Evolutionary conservation across 352 stramenopile species (phyloP).

Genomic region (Phytophthora sp.): DNA sequence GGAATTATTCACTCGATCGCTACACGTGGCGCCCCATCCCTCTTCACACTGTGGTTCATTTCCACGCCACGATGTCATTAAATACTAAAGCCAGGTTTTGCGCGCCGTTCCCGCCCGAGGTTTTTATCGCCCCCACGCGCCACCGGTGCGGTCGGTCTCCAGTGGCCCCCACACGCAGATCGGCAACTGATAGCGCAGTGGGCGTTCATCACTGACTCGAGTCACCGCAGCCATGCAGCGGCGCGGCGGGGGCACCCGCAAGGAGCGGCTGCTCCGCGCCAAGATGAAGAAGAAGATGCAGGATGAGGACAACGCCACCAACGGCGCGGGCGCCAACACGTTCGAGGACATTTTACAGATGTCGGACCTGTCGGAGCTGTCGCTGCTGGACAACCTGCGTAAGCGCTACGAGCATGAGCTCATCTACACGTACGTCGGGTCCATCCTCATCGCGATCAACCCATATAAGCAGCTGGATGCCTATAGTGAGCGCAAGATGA

Average conservation of each 20-base stretch:
- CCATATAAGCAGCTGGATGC: conserved; percentile 86
- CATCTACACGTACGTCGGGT: conserved; percentile 95
- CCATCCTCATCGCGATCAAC: conserved; percentile 93
- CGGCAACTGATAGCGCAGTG: conserved; percentile 38
- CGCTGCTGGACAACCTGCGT: conserved; percentile 89
- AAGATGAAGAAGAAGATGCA: conserved; percentile 90
- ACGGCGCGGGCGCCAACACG: conserved; percentile 44
- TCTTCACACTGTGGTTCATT: conserved; percentile 15
- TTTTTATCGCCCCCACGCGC: conserved; percentile 23
- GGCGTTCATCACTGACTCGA: conserved; percentile 27
- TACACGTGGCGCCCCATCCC: neutral
- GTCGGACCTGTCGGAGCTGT: conserved; percentile 89
- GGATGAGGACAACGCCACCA: conserved; percentile 59
- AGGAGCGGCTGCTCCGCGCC: conserved; percentile 85
- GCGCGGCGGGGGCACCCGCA: conserved; percentile 64
- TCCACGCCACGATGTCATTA: conserved; percentile 3
- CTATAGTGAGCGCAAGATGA: conserved; percentile 86
- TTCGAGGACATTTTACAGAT: conserved; percentile 92
- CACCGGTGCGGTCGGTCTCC: neutral
- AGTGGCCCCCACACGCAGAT: conserved; percentile 33
- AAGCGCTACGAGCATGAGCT: conserved; percentile 91
- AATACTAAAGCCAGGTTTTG: conserved; percentile 5
- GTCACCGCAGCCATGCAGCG: conserved; percentile 37
- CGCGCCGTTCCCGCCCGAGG: conserved; percentile 8
- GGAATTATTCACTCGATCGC: neutral